phyloP scores from a whole-genome alignment of 2,329 filamentous ascomycete species.

The Monosporascus sp. region DNA sequence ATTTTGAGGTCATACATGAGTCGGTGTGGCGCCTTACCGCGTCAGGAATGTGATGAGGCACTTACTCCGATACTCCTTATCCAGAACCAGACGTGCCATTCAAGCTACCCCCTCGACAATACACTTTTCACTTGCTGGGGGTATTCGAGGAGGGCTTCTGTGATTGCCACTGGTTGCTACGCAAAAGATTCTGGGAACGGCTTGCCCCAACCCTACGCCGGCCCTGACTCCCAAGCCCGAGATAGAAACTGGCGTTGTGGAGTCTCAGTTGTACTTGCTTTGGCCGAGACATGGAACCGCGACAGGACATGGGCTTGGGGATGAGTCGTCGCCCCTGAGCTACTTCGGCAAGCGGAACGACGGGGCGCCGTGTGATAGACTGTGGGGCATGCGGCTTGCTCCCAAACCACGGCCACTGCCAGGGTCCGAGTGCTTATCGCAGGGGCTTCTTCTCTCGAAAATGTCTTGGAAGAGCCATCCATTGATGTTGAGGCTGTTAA shows the following conservation, averaged over 20 bases:
- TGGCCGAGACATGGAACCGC: conserved; percentile 11
- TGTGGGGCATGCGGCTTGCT: not conserved
- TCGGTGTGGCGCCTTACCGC: not conserved
- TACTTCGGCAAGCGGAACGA: not conserved
- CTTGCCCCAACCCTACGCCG: conserved; percentile 9
- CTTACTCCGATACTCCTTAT: not conserved
- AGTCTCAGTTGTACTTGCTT: conserved; percentile 11
- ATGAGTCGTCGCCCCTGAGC: not conserved
- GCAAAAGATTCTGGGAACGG: conserved; percentile 8
- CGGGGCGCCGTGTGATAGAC: not conserved
- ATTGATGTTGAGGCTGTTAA: conserved; percentile 8
- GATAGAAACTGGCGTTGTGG: conserved; percentile 15
- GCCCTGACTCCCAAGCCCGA: conserved; percentile 9
- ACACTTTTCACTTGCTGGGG: conserved; percentile 10
- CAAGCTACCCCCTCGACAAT: conserved; percentile 9
- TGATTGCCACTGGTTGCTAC: conserved; percentile 15
- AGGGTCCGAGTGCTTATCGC: conserved; percentile 10
- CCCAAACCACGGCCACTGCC: conserved; percentile 3
- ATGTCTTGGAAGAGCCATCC: conserved; percentile 6
- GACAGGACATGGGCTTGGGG: not conserved
- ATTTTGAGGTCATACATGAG: conserved; percentile 13
- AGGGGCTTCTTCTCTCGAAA: conserved; percentile 8
- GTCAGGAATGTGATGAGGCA: no score
- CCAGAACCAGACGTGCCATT: conserved; percentile 10
- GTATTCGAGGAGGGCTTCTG: conserved; percentile 14